phyloP scores from a whole-genome alignment of 805 yeast genomes.

The Starmera dryadoides region DNA sequence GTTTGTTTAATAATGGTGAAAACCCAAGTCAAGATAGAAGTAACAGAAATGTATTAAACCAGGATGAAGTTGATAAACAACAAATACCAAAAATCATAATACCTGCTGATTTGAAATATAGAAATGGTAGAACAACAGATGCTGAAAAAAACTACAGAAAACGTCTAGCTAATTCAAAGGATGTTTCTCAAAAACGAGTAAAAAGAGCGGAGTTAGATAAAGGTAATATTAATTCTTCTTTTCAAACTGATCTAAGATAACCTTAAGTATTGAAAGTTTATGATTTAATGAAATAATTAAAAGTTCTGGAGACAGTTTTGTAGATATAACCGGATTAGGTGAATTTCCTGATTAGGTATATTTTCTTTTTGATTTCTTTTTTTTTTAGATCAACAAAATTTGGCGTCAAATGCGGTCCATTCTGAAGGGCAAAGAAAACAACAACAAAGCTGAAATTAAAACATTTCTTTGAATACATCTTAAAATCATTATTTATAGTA shows the following conservation, averaged over 20 bases:
- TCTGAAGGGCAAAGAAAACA: no score
- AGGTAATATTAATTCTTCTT: constrained; percentile 20
- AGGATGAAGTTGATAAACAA: constrained; percentile 12
- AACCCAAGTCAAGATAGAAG: background rate
- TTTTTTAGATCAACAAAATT: no score
- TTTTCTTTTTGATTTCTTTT: no score
- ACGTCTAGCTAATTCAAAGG: constrained; percentile 4
- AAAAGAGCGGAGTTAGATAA: constrained; percentile 21
- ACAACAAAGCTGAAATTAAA: no score
- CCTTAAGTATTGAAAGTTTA: background rate
- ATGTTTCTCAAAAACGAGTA: constrained; percentile 9
- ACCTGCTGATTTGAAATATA: background rate
- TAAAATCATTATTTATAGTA: no score
- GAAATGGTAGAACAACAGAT: background rate
- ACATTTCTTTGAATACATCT: no score
- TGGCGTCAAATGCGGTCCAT: no score
- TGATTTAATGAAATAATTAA: no score
- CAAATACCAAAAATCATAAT: constrained; percentile 5
- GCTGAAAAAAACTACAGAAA: constrained; percentile 1
- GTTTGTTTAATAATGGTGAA: constrained; percentile 49
- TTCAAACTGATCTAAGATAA: constrained; percentile 8
- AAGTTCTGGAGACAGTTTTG: no score
- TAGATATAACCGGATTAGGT: no score
- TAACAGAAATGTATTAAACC: constrained; percentile 1
- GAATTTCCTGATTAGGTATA: no score